Evolutionary conservation across 1,284 basidiomycete species (phyloP), one percentile per base, ranked within the genome.

Genomic region (Ceratorhiza oryzae-sativae): DNA sequence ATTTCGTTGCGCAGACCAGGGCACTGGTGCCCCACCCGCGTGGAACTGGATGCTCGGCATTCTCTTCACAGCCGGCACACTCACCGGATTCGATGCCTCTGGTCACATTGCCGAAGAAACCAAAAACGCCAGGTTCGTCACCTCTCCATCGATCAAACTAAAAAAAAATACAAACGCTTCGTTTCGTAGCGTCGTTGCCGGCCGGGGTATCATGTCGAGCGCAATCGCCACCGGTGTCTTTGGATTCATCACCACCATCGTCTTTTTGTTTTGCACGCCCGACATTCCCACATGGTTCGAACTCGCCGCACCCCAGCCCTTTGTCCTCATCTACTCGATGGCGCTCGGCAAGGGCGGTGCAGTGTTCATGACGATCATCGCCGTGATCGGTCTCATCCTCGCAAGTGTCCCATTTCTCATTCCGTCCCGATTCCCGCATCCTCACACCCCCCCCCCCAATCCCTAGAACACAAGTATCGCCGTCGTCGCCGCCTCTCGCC

Each of bases 41-140:
- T 95, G 93, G 93, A 94, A 94, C 76, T 94, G 91, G 90, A 86
- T 93, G 9, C 79, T 94, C 34, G 92, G 89, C 3, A 90, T 92
- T 83, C 82, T 95, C 18, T 94, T 92, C 79, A 91, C 91, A 0
- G 88, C 92, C 1, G 92, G 92, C 12, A 91, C 89, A 0, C 82
- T 95, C 81, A 93, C 90, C 13, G 93, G 93, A 1, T 95, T 94
- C 76, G 93, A 94, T 79, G 93, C 93, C 0, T 90, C 92, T 18
- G 93, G 93, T 0, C 93, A 95, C 75, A 90, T 95, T 73, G 92
- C 92, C 1, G 93, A 95, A 80, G 93, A 95, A 80, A 94, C 93
- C 0, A 92, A 92, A 79, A 90, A 94, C 77, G 93, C 93, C 8
- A 88, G 87, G 90, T 88, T 77, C 60, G 77, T 70, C 12, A 4